Evolutionary conservation across 129 eudicot genomes (phyloP).

Genomic region (Lonicera japonica): DNA sequence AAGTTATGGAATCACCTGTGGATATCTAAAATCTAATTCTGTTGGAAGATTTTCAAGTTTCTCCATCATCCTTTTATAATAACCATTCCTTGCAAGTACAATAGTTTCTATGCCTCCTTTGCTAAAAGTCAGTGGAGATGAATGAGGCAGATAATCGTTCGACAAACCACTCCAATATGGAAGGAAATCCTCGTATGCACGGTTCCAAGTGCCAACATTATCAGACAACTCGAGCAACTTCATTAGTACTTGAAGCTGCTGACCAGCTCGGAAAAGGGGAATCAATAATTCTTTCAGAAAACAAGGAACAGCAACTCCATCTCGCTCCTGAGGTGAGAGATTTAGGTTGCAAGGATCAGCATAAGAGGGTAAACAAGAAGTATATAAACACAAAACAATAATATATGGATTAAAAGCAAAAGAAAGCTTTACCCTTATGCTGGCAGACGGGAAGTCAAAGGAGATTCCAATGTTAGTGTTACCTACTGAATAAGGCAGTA

Average conservation of each 20-base stretch:
- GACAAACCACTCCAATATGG: conserved; percentile 54
- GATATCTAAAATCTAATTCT: conserved; percentile 58
- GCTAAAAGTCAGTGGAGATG: conserved; percentile 59
- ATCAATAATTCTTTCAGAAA: conserved; percentile 57
- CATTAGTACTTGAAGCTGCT: conserved; percentile 91
- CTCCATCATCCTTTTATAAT: conserved; percentile 57
- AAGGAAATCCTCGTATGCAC: conserved; percentile 57
- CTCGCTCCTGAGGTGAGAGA: conserved; percentile 58
- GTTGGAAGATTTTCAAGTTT: conserved; percentile 47
- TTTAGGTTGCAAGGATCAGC: conserved; percentile 21
- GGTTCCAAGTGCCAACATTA: conserved; percentile 47
- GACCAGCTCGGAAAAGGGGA: conserved; percentile 89
- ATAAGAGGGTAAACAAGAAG: conserved; percentile 2
- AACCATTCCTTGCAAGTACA: conserved; percentile 59
- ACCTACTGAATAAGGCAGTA: conserved; percentile 27
- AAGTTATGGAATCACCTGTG: conserved; percentile 39
- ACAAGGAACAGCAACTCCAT: conserved; percentile 73
- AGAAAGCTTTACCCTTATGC: conserved; percentile 56
- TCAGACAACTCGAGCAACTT: conserved; percentile 75
- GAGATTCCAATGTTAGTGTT: conserved; percentile 30
- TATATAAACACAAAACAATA: conserved; percentile 7
- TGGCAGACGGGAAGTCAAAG: conserved; percentile 44
- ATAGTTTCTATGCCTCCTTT: conserved; percentile 47
- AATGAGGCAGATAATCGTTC: conserved; percentile 28
- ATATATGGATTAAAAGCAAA: background rate